Base-by-base conservation (phyloP, 805 yeast genomes). In the Spathaspora gorwiae region DNA sequence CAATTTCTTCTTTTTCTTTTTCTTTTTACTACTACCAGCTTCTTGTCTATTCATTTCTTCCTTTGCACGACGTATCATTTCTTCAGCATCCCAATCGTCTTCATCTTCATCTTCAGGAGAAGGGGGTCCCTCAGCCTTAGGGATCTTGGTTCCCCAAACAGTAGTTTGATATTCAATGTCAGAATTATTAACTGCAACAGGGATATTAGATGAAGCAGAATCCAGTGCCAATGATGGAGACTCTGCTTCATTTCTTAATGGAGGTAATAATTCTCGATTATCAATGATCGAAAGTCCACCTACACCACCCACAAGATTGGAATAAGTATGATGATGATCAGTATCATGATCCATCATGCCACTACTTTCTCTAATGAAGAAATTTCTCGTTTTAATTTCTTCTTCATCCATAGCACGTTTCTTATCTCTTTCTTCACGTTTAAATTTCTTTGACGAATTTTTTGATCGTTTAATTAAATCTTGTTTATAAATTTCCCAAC, bases 121-220 rank as follows among this genome's bases (percentile, higher is more conserved):
- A 13, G 61, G 60, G 9, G 37, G 42, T 1, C 31, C 30, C 27
- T 68, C 74, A 0, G 66, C 53, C 43, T 64, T 70, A 5, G 75
- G 76, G 2, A 80, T 77, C 43, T 65, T 70, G 1, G 94, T 86
- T 0, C 95, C 95, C 95, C 95, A 87, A 2, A 87, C 80, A 0
- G 94, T 83, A 1, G 79, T 76, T 35, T 71, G 68, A 44, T 57
- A 65, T 10, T 61, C 62, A 11, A 35, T 26, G 0, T 54, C 56
- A 13, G 53, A 57, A 31, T 54, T 57, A 31, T 38, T 52, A 13
- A 39, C 12, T 9, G 38, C 32, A 19, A 14, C 41, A 29, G 29
- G 35, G 9, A 7, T 9, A 13, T 13, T 26, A 3, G 13, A 12
- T 7, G 40, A 27, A 27, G 4, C 19, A 8, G 33, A 27, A 15